Percentiles rank a stretch among this genome's conserved stretches.
Evolutionary conservation across 257 asterid species (phyloP).

Genomic region (Plantago ovata): DNA sequence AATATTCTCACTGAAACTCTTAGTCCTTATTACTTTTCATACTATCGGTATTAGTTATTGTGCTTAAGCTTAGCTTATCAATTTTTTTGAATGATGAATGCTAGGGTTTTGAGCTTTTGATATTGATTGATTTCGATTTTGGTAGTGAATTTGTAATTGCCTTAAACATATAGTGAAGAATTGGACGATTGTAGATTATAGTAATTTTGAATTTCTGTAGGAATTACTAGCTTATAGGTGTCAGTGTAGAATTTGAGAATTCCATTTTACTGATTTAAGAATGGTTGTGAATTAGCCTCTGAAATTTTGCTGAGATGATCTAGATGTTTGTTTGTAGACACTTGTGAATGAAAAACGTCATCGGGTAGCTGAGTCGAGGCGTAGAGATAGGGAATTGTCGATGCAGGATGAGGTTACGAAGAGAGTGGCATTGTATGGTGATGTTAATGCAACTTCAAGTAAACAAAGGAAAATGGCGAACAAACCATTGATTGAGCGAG

Average conservation of each 20-base stretch:
- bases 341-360: conserved; percentile 64
- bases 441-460: conserved; percentile 20
- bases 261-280: neutral
- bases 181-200: too few species aligned
- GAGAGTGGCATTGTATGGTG: conserved; percentile 43
- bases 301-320: neutral
- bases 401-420: conserved; percentile 42
- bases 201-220: too few species aligned
- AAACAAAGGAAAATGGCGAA: conserved; percentile 20
- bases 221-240: too few species aligned
- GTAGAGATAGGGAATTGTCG: conserved; percentile 38
- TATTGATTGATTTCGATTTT: too few species aligned
- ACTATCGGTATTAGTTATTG: too few species aligned
- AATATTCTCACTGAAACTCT: neutral
- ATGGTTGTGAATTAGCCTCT: neutral
- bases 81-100: too few species aligned
- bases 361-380: conserved; percentile 42
- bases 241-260: too few species aligned
- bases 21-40: neutral
- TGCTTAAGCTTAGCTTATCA: too few species aligned
- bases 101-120: too few species aligned
- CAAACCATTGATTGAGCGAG: conserved; percentile 42
- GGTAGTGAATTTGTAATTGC: too few species aligned
- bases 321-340: conserved; percentile 28
- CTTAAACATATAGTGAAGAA: too few species aligned